Base-by-base conservation (phyloP, 2,329 filamentous ascomycete species). In the Aspergillus eucalypticola region DNA sequence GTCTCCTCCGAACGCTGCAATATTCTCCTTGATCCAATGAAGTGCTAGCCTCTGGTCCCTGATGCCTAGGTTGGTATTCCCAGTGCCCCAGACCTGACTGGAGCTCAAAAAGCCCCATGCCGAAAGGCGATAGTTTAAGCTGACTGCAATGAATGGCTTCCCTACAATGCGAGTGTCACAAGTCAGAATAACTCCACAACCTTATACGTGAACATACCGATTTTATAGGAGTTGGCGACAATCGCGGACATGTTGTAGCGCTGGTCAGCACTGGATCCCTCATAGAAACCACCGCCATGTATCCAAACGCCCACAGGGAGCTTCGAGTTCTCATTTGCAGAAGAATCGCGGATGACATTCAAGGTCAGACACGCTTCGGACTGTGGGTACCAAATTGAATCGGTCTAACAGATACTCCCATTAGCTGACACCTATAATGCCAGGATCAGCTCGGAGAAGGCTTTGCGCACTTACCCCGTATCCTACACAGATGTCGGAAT, bases 161-260 rank as follows among this genome's bases (percentile, higher is more conserved):
- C 67, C 70, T 70, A 35, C 25, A 15, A 23, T 44, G 53, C n/a
- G 17, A 29, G 8, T 17, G 19, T 29, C 10, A 27, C 42, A 25
- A 25, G 6, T 62, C 15, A 60, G 44, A 52, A n/a, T 35, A 35
- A 15, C n/a, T 17, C n/a, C 15, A n/a, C 10, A 3, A 27, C 15
- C 8, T 7, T 8, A 19, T 2, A 23, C 2, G 25, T 2, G 8
- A 11, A 15, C 60, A 6, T 62, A 42, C 77, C 78, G 21, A 85
- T 80, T 3, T 80, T 73, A 42, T 82, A 80, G 6, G 82, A 80
- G 25, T 83, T 80, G 48, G 81, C 74, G 6, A 90, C 84, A 50
- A 88, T 81, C 60, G 82, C 84, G 13, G 83, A 84, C 60, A 87
- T 76, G 66, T 90, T 89, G 70, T 90, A 90, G 56, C 86, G 81